These are phyloP conservation scores for Guyanaporus albipodus DNA, from an alignment of 768 basidiomycete species.

Conservation along the genomic window DNA sequence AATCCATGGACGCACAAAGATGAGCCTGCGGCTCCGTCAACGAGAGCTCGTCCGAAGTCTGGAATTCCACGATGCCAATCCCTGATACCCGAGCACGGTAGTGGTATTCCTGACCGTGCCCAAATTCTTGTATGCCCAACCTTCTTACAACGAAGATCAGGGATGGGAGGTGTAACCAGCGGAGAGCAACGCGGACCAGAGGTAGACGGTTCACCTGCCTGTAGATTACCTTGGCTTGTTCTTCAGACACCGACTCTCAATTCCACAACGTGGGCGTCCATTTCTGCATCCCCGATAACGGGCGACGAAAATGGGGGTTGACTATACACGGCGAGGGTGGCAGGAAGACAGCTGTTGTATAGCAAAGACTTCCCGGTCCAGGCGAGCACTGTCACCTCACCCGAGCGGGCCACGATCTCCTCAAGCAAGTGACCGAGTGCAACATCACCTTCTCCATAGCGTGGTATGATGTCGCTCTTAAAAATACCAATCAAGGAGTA, in stretches of 20 bases:
- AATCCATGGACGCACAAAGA: constrained; percentile 8
- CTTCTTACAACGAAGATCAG: not conserved
- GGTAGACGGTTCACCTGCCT: not conserved
- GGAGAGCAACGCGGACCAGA: not conserved
- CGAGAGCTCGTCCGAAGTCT: not conserved
- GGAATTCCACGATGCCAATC: constrained; percentile 1
- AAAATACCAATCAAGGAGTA: constrained; percentile 1
- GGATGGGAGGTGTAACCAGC: not conserved
- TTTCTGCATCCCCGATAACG: not conserved
- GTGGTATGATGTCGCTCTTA: constrained; percentile 4
- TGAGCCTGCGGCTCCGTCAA: not conserved
- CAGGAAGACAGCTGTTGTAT: constrained; percentile 10
- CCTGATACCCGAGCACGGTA: constrained; percentile 1
- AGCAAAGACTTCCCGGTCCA: constrained; percentile 2
- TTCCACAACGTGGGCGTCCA: not conserved
- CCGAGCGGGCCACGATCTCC: constrained; percentile 3
- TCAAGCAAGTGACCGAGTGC: constrained; percentile 6
- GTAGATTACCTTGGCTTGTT: not conserved
- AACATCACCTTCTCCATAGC: constrained; percentile 3
- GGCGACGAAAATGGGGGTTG: not conserved
- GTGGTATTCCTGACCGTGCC: not conserved
- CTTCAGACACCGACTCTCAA: not conserved
- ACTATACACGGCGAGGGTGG: not conserved
- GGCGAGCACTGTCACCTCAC: constrained; percentile 3
- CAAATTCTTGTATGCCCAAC: not conserved